phyloP scores from a whole-genome alignment of 148 eudicot species.

The Talinum fruticosum region DNA sequence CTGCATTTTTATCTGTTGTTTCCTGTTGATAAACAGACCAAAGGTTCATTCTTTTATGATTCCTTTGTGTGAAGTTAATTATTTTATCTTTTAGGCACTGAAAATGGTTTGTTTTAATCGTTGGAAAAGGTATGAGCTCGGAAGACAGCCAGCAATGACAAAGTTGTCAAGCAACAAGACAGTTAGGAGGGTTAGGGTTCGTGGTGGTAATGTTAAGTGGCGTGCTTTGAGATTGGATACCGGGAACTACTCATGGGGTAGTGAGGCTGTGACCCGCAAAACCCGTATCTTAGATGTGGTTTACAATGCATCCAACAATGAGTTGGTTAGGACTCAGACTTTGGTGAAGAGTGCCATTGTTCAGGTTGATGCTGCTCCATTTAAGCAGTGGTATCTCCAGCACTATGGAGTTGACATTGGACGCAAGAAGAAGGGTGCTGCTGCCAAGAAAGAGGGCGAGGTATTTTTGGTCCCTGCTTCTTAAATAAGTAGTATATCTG shows the following conservation, averaged over 20 bases:
- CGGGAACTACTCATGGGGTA: conserved; percentile 86
- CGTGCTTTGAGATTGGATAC: conserved; percentile 87
- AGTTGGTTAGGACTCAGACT: conserved; percentile 87
- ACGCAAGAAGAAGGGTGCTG: conserved; percentile 63
- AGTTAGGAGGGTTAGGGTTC: conserved; percentile 66
- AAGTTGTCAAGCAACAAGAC: conserved; percentile 81
- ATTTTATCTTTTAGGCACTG: neutral
- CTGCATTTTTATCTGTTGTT: neutral
- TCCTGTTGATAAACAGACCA: neutral
- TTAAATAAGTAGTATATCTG: neutral
- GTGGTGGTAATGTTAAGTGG: conserved; percentile 93
- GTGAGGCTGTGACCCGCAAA: conserved; percentile 72
- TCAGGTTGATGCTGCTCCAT: conserved; percentile 89
- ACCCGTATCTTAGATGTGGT: conserved; percentile 80
- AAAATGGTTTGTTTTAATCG: neutral
- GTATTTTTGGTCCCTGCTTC: conserved; percentile 22
- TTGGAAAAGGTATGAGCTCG: conserved; percentile 73
- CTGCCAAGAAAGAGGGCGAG: conserved; percentile 75
- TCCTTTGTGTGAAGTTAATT: no score
- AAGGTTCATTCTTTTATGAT: neutral
- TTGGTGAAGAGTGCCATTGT: conserved; percentile 83
- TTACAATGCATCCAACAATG: conserved; percentile 84
- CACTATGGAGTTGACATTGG: conserved; percentile 86
- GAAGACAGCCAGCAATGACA: conserved; percentile 89
- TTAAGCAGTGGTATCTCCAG: conserved; percentile 79